A percentile compares a stretch with the other conserved stretches of the same genome.
Conservation (phyloP, 495 filamentous ascomycete species). For the Chaetomium fimeti region DNA sequence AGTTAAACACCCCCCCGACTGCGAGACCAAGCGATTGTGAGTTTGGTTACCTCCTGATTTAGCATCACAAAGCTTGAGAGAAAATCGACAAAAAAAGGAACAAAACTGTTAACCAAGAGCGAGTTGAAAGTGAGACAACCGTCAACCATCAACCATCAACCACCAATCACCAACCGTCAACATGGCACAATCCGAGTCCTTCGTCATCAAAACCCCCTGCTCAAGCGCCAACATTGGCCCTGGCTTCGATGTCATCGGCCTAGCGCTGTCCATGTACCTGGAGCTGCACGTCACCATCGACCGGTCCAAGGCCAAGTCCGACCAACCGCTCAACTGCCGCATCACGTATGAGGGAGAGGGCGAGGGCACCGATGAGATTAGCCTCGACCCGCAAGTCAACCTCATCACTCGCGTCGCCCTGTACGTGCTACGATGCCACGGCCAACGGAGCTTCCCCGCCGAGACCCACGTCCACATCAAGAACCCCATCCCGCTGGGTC, state of each 20-base stretch:
- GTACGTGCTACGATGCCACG: constrained; percentile 90
- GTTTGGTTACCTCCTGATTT: too few relatives aligned
- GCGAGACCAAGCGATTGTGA: too few relatives aligned
- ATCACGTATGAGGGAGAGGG: constrained; percentile 86
- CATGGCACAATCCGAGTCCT: constrained; percentile 46
- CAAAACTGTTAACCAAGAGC: too few relatives aligned
- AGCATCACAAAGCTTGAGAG: too few relatives aligned
- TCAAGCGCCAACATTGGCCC: constrained; percentile 95
- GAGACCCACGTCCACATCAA: constrained; percentile 89
- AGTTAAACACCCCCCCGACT: not conserved
- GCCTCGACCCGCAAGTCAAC: constrained; percentile 74
- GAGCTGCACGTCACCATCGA: constrained; percentile 76
- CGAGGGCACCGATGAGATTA: constrained; percentile 69
- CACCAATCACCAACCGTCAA: not conserved
- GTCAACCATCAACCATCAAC: not conserved
- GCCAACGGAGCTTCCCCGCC: constrained; percentile 72
- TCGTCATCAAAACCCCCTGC: constrained; percentile 69
- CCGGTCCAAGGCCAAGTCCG: constrained; percentile 48
- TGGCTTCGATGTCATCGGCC: constrained; percentile 94
- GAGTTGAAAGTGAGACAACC: not conserved
- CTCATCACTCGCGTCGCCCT: constrained; percentile 87
- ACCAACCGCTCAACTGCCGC: constrained; percentile 73
- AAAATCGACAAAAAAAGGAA: too few relatives aligned
- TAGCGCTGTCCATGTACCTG: constrained; percentile 87
- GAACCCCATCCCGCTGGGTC: constrained; percentile 88